Evolutionary conservation across 352 stramenopile genomes (phyloP), one percentile per base, ranked within the genome.

Genomic region (Plasmopara halstedii): DNA sequence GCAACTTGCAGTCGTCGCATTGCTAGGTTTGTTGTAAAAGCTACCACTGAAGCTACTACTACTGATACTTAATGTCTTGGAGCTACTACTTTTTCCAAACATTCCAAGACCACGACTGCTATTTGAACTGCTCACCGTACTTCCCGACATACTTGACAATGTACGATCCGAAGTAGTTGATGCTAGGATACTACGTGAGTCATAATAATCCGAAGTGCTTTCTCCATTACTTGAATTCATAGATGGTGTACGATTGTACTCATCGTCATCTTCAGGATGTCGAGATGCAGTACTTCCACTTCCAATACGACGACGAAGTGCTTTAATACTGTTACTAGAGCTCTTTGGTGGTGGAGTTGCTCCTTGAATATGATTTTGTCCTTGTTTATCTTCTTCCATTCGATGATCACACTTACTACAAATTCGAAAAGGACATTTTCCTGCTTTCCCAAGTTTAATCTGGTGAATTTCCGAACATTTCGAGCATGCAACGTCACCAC

Each of bases 391-490:
- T 6, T 63, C 60, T 6, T 35, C 31, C 11, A 50, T 29, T 7
- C 67, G 71, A 13, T 69, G 50, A 11, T 67, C 43, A 34, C 74
- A 86, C 18, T 65, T 59, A n/a, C 64, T 40, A 39, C 74, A 86
- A 41, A 86, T 84, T 19, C 74, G 74, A 26, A 86, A 73, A 15
- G 74, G 65, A 11, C 50, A 64, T 35, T 71, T 80, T 27, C 65
- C 69, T 11, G 72, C 62, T 40, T 75, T 77, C 9, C 67, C 67
- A 0, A 85, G 47, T 34, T 73, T 74, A 33, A 86, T 71, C 40
- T 80, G 61, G 37, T 81, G 74, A 9, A 84, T 60, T 2, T 65
- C 56, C 18, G 69, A 86, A 58, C 79, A 90, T 45, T 86, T 86
- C 39, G 73, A 75, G 20, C 77, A 88, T 34, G 71, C 66, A 4